Base-by-base conservation (phyloP, 176 grass and related monocot species). In the Microstegium vimineum region DNA sequence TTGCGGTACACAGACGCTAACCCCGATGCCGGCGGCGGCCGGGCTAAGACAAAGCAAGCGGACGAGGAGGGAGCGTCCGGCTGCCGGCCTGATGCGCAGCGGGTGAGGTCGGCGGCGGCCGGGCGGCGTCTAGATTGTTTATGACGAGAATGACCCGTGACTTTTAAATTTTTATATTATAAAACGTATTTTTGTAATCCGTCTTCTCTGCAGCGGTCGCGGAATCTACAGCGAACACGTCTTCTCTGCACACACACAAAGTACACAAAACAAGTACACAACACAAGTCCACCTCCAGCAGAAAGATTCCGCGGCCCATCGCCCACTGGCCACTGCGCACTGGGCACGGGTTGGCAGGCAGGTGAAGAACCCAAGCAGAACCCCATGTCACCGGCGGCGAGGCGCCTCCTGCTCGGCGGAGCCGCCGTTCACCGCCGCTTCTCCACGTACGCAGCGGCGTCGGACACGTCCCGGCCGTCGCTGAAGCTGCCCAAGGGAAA, bases 341-440 rank as follows among this genome's bases (percentile, higher is more conserved):
- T 59, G n/a, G 54, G 54, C 52, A 56, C 16, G 27, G 27, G 23
- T 34, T 51, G 40, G 78, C 59, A n/a, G n/a, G n/a, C n/a, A 63
- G 75, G 69, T n/a, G n/a, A n/a, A n/a, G n/a, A n/a, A n/a, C n/a
- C n/a, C 70, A 64, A 68, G 13, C 54, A 63, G 62, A 80, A 82
- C 56, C 59, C n/a, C 28, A 91, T 91, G 90, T 88, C 77, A 69
- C 82, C 86, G 68, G 86, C 82, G 67, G 41, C 78, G 51, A 77
- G 78, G 76, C 57, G 76, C 59, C 38, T 93, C 60, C 71, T 86
- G 17, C 33, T 73, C 28, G 36, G 45, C 45, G 86, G 27, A 36
- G 60, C 45, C 69, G 13, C 57, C 15, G 66, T 45, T 34, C 70
- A 13, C 31, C 80, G 84, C 0, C 0, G 60, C 71, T 57, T 87